Conservation (phyloP, 768 basidiomycete genomes). For the Tephrocybe sp. region DNA sequence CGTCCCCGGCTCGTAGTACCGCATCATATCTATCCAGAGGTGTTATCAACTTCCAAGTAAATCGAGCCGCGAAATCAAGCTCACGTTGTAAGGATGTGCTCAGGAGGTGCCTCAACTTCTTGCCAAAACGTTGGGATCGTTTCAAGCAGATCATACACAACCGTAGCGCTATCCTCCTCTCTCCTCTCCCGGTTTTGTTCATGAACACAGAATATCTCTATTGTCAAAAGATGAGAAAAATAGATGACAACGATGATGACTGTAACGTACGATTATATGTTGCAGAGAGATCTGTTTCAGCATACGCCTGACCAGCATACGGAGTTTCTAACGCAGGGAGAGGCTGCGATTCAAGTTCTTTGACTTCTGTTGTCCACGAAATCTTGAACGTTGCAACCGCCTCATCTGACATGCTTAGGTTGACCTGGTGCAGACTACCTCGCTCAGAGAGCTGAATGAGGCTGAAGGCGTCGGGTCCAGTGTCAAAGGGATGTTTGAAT, state of each 20-base stretch:
- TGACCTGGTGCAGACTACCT: slow-evolving; percentile 45
- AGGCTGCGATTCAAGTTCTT: slow-evolving; percentile 30
- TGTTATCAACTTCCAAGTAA: not conserved
- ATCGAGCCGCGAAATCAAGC: slow-evolving; percentile 9
- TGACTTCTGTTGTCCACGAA: slow-evolving; percentile 41
- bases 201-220: slow-evolving; percentile 41
- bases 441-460: slow-evolving; percentile 48
- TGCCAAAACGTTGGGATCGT: slow-evolving; percentile 59
- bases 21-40: slow-evolving; percentile 57
- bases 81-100: slow-evolving; percentile 65
- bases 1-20: slow-evolving; percentile 51
- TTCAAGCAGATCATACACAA: slow-evolving; percentile 50
- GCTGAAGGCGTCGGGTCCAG: slow-evolving; percentile 24
- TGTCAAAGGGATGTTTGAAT: slow-evolving; percentile 29
- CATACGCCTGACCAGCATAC: slow-evolving; percentile 43
- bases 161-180: slow-evolving; percentile 37
- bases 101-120: slow-evolving; percentile 42
- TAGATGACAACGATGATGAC: not conserved
- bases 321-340: slow-evolving; percentile 39
- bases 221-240: not conserved
- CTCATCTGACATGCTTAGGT: slow-evolving; percentile 27
- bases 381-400: slow-evolving; percentile 22
- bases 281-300: slow-evolving; percentile 46
- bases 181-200: slow-evolving; percentile 22
- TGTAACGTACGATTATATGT: slow-evolving; percentile 61